Percentiles rank a stretch among this genome's conserved stretches.
Evolutionary conservation across 805 yeast species (phyloP).

Genomic region (Metschnikowia lochheadii): DNA sequence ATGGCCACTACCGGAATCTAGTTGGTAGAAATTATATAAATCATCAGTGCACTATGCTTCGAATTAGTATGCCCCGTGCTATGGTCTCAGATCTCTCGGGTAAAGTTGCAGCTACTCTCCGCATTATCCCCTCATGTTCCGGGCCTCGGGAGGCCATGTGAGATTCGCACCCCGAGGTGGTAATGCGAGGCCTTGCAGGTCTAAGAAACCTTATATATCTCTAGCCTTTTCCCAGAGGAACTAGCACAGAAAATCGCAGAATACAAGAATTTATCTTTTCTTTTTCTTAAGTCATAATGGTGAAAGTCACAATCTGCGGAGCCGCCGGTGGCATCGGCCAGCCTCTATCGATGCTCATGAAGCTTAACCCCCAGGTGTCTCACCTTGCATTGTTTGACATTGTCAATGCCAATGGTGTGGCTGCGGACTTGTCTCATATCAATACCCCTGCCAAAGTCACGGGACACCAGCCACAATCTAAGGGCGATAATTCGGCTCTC

Average conservation of each 20-base stretch:
- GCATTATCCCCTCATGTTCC: constrained; percentile 1
- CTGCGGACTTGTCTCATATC: constrained; percentile 44
- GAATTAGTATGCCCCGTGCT: not conserved
- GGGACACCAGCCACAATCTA: constrained; percentile 38
- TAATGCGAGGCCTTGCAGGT: not conserved
- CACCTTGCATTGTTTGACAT: constrained; percentile 41
- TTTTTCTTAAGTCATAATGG: constrained; percentile 19
- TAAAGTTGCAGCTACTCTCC: not conserved
- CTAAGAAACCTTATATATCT: not conserved
- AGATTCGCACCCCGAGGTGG: constrained; percentile 3
- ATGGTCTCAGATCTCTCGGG: not conserved
- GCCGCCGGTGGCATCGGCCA: constrained; percentile 50
- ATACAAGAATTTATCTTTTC: not conserved
- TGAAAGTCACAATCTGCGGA: constrained; percentile 46
- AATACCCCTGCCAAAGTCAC: constrained; percentile 37
- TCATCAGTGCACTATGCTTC: no score
- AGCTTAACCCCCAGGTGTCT: constrained; percentile 35
- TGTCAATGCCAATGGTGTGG: constrained; percentile 44
- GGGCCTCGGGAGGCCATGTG: constrained; percentile 3
- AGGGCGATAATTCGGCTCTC: constrained; percentile 36
- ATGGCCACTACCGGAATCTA: no score
- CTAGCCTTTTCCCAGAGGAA: not conserved
- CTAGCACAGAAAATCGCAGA: not conserved
- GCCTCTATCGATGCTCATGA: constrained; percentile 41
- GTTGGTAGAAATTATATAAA: no score